phyloP scores from a whole-genome alignment of 345 rosid species.

The Salix koriyanagi region DNA sequence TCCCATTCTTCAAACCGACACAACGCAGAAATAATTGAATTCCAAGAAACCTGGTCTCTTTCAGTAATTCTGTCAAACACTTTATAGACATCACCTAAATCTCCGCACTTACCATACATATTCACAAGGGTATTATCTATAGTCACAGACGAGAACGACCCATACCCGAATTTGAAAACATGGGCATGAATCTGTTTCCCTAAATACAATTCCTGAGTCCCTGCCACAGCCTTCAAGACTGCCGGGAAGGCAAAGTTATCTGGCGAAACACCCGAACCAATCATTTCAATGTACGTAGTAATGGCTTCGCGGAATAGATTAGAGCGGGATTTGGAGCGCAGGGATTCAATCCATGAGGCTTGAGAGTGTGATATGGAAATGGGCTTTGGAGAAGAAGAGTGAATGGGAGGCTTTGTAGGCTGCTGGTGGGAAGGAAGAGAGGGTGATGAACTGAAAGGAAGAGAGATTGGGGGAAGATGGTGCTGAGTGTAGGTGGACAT shows the following conservation, averaged over 20 bases:
- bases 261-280: constrained; percentile 43
- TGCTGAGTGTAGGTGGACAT: constrained; percentile 12
- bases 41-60: constrained; percentile 88
- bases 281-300: constrained; percentile 57
- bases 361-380: constrained; percentile 27
- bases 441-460: constrained; percentile 4
- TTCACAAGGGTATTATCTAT: constrained; percentile 72
- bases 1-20: constrained; percentile 70
- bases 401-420: neutral
- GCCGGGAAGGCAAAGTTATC: constrained; percentile 79
- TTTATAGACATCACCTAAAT: constrained; percentile 41
- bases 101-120: constrained; percentile 65
- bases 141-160: constrained; percentile 34
- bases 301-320: constrained; percentile 58
- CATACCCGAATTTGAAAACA: constrained; percentile 64
- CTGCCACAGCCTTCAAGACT: constrained; percentile 56
- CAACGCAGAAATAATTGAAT: constrained; percentile 60
- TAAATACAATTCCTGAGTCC: constrained; percentile 45
- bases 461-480: neutral
- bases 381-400: constrained; percentile 18
- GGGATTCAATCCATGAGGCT: constrained; percentile 58
- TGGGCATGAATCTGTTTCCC: constrained; percentile 81
- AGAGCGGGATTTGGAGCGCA: constrained; percentile 57
- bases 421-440: constrained; percentile 15
- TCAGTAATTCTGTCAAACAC: constrained; percentile 75